Percentiles rank a stretch among this genome's conserved stretches.
Conservation (phyloP, 768 basidiomycete species). For the Macrocybe gigantea region DNA sequence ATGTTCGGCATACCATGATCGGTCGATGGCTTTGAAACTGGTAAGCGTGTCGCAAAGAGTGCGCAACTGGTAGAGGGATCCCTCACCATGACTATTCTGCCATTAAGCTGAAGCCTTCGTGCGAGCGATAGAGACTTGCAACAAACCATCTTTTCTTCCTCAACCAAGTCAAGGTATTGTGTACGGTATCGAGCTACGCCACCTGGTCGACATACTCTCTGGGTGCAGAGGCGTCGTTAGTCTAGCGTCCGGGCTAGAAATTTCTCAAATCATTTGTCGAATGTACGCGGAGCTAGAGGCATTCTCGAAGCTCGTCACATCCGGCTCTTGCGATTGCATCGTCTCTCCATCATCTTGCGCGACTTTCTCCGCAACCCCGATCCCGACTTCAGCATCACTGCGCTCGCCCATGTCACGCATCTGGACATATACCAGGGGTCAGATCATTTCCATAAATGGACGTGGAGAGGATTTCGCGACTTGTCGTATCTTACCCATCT, state of each 20-base stretch:
- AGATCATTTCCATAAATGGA: constrained; percentile 8
- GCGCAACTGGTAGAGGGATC: constrained; percentile 2
- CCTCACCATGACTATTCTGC: background rate
- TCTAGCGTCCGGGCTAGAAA: constrained; percentile 10
- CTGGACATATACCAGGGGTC: constrained; percentile 10
- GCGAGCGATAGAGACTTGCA: constrained; percentile 8
- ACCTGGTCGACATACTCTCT: constrained; percentile 7
- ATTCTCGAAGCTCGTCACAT: constrained; percentile 6
- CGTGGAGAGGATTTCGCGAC: constrained; percentile 7
- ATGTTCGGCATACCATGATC: constrained; percentile 11
- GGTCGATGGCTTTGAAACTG: constrained; percentile 6
- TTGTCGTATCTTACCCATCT: constrained; percentile 5
- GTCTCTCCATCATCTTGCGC: constrained; percentile 7
- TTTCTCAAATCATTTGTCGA: background rate
- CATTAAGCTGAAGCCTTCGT: constrained; percentile 7
- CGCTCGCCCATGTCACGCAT: constrained; percentile 7
- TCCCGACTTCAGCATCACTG: constrained; percentile 9
- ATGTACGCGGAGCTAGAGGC: constrained; percentile 2
- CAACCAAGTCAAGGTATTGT: constrained; percentile 8
- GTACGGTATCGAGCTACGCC: constrained; percentile 7
- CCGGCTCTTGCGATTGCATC: constrained; percentile 3
- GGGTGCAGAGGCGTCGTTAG: constrained; percentile 7
- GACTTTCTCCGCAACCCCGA: constrained; percentile 7
- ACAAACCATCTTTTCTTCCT: constrained; percentile 8
- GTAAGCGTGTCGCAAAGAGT: constrained; percentile 5